Conservation (phyloP, 768 basidiomycete species). For the Lactarius deliciosus region DNA sequence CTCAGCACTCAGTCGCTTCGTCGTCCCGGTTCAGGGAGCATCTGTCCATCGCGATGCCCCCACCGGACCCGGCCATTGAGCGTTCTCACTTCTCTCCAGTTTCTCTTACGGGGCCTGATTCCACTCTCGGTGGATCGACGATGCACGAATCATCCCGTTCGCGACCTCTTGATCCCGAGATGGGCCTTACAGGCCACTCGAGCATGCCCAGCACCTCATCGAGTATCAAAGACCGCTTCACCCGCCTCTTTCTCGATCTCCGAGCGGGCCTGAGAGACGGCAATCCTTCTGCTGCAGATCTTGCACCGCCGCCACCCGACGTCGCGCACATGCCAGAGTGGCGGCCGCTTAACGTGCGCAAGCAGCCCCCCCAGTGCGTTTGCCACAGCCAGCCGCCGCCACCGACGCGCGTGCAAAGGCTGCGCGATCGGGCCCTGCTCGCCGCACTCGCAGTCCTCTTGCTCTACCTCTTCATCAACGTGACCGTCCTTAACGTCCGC, state of each 20-base stretch:
- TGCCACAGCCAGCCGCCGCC: constrained; percentile 32
- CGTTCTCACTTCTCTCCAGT: constrained; percentile 47
- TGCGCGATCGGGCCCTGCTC: constrained; percentile 37
- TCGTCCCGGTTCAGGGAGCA: constrained; percentile 25
- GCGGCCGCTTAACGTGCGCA: constrained; percentile 44
- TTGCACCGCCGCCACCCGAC: constrained; percentile 30
- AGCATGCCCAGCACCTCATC: constrained; percentile 25
- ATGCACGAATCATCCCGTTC: constrained; percentile 32
- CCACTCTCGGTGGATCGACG: constrained; percentile 30
- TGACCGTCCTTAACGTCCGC: constrained; percentile 41
- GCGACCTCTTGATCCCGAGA: constrained; percentile 28
- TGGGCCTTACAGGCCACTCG: constrained; percentile 22
- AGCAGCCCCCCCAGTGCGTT: constrained; percentile 31
- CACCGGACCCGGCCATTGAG: constrained; percentile 33
- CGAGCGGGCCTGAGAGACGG: constrained; percentile 34
- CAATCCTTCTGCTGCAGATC: constrained; percentile 28
- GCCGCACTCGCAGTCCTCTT: constrained; percentile 41
- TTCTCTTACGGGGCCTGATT: constrained; percentile 37
- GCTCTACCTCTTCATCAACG: constrained; percentile 45
- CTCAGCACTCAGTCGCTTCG: background rate
- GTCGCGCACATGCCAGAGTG: constrained; percentile 35
- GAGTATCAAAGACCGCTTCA: constrained; percentile 37
- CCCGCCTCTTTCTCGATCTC: constrained; percentile 40
- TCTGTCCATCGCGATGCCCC: constrained; percentile 25
- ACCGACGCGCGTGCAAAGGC: constrained; percentile 33